These are phyloP conservation scores for Boechera retrofracta DNA, from an alignment of 345 rosid genomes.

Conservation along the genomic window DNA sequence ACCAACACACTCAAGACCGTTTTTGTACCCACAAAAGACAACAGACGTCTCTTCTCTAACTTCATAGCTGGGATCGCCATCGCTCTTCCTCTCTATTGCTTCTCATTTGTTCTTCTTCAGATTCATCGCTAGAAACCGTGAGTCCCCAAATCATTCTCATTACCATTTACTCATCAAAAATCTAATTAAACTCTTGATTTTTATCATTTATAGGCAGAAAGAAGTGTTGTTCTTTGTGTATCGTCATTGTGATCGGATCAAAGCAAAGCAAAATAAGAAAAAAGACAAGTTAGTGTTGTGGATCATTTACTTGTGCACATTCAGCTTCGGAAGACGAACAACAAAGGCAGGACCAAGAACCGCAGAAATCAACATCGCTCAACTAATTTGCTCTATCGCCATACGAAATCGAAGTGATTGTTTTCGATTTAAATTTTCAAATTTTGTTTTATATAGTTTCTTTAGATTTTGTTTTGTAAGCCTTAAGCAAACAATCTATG, in stretches of 20 bases:
- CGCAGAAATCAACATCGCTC: background rate
- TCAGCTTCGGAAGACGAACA: constrained; percentile 17
- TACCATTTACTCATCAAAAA: constrained; percentile 7
- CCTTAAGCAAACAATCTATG: constrained; percentile 30
- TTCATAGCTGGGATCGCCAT: constrained; percentile 67
- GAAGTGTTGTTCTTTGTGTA: constrained; percentile 16
- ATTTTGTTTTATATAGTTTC: constrained; percentile 4
- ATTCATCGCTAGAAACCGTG: constrained; percentile 69
- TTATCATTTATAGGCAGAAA: constrained; percentile 11
- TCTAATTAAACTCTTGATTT: background rate
- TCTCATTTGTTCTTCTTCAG: constrained; percentile 76
- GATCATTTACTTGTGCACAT: constrained; percentile 19
- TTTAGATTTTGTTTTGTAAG: constrained; percentile 28
- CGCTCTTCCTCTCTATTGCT: constrained; percentile 58
- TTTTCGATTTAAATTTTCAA: background rate
- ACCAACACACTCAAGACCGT: constrained; percentile 75
- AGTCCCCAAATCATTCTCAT: constrained; percentile 44
- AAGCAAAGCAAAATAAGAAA: background rate
- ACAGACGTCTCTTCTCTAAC: constrained; percentile 65
- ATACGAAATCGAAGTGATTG: constrained; percentile 1
- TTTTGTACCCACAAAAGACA: constrained; percentile 81
- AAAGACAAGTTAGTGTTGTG: constrained; percentile 1
- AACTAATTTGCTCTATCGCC: constrained; percentile 7
- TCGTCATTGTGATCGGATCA: background rate
- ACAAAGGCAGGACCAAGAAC: constrained; percentile 19